These are phyloP conservation scores for Aspergillus sp. DNA, from an alignment of 2,329 filamentous ascomycete species.

Conservation along the genomic window DNA sequence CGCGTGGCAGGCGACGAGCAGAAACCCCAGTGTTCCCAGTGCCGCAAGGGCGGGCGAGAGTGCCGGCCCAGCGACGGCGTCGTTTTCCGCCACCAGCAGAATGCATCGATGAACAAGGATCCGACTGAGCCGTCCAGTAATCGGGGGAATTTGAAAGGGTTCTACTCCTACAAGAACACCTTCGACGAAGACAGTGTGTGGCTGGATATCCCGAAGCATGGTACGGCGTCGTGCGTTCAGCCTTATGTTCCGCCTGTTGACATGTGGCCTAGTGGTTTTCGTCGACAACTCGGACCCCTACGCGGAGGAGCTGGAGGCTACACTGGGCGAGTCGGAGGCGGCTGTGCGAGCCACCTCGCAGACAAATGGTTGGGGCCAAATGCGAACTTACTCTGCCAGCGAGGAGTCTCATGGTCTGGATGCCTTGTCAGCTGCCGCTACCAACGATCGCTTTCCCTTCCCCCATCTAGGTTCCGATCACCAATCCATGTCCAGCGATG, in stretches of 20 bases:
- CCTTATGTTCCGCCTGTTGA: slow-evolving; percentile 2
- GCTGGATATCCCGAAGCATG: slow-evolving; percentile 52
- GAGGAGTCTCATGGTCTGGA: slow-evolving; percentile 44
- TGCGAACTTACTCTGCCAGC: slow-evolving; percentile 18
- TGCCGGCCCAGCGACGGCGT: slow-evolving; percentile 54
- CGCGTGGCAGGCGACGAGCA: slow-evolving; percentile 41
- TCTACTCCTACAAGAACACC: slow-evolving; percentile 59
- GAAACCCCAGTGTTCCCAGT: slow-evolving; percentile 53
- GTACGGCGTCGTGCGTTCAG: slow-evolving; percentile 25
- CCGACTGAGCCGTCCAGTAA: slow-evolving; percentile 30
- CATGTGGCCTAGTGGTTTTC: slow-evolving; percentile 44
- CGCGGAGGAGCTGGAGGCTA: slow-evolving; percentile 40
- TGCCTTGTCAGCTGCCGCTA: slow-evolving; percentile 45
- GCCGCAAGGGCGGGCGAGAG: slow-evolving; percentile 50
- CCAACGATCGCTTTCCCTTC: slow-evolving; percentile 28
- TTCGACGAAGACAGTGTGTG: slow-evolving; percentile 53
- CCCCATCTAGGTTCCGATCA: slow-evolving; percentile 15
- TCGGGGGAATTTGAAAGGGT: slow-evolving; percentile 45
- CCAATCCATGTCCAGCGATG: slow-evolving; percentile 12
- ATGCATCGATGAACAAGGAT: slow-evolving; percentile 55
- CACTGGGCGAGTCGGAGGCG: slow-evolving; percentile 22
- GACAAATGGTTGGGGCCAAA: slow-evolving; percentile 24
- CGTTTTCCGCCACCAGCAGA: slow-evolving; percentile 60
- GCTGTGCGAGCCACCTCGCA: slow-evolving; percentile 20
- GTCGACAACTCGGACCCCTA: slow-evolving; percentile 55